These are phyloP conservation scores for Inosperma sp. DNA, from an alignment of 768 basidiomycete genomes.

Conservation along the genomic window DNA sequence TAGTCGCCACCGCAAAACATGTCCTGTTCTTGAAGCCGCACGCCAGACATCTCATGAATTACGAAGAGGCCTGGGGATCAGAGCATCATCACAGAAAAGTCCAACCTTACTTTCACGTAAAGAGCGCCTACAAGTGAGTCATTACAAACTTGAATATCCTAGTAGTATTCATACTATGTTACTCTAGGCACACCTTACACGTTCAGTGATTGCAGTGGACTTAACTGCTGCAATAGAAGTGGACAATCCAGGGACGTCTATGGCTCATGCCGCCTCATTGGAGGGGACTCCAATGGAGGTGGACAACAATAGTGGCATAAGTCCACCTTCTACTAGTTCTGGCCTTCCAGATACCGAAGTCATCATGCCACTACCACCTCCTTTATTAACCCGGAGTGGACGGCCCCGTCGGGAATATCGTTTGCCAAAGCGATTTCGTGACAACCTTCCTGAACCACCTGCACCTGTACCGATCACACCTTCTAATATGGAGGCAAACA, in stretches of 20 bases:
- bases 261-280: neutral
- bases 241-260: neutral
- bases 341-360: no score
- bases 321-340: neutral
- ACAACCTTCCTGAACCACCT: constrained; percentile 1
- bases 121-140: neutral
- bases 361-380: neutral
- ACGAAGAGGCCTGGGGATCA: neutral
- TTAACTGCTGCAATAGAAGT: neutral
- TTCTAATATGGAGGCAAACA: neutral
- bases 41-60: neutral
- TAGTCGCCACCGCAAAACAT: neutral
- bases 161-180: neutral
- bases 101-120: neutral
- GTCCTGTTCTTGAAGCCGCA: neutral
- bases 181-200: constrained; percentile 1
- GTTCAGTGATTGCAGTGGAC: neutral
- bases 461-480: neutral
- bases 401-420: neutral
- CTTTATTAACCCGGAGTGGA: neutral
- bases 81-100: neutral
- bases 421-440: neutral
- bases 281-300: neutral
- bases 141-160: no score
- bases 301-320: neutral